Evolutionary conservation across 2,329 filamentous ascomycete species (phyloP).

Genomic region (Diaporthe helianthi): DNA sequence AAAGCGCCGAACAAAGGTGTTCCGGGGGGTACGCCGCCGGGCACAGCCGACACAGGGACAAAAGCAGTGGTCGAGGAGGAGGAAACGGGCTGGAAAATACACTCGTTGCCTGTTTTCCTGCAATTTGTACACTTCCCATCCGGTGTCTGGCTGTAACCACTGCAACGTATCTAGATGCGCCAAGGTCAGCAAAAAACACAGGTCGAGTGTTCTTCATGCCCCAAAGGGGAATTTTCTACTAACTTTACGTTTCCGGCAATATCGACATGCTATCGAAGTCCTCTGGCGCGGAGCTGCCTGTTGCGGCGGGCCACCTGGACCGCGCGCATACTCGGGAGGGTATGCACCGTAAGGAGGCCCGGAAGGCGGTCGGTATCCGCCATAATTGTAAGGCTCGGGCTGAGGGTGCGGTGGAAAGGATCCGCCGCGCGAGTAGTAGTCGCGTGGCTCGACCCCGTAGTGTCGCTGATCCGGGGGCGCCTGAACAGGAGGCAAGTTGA

Average conservation of each 20-base stretch:
- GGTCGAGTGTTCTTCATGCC: conserved; percentile 9
- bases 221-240: conserved; percentile 17
- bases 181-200: conserved; percentile 4
- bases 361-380: conserved; percentile 44
- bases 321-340: conserved; percentile 42
- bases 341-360: conserved; percentile 43
- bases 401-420: conserved; percentile 30
- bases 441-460: conserved; percentile 35
- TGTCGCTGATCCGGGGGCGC: conserved; percentile 32
- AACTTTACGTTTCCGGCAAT: conserved; percentile 69
- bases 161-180: conserved; percentile 61
- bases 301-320: conserved; percentile 48
- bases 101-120: conserved; percentile 67
- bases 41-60: conserved; percentile 64
- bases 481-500: conserved; percentile 37
- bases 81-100: conserved; percentile 66
- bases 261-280: conserved; percentile 66
- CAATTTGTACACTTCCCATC: conserved; percentile 68
- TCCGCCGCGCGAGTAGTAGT: conserved; percentile 35
- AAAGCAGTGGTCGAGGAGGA: conserved; percentile 64
- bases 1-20: conserved; percentile 65
- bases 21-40: conserved; percentile 64
- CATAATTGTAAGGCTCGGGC: conserved; percentile 35
- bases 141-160: conserved; percentile 64
- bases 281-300: conserved; percentile 64